Conservation (phyloP, 305 asterid species). For the Petunia hybrid region DNA sequence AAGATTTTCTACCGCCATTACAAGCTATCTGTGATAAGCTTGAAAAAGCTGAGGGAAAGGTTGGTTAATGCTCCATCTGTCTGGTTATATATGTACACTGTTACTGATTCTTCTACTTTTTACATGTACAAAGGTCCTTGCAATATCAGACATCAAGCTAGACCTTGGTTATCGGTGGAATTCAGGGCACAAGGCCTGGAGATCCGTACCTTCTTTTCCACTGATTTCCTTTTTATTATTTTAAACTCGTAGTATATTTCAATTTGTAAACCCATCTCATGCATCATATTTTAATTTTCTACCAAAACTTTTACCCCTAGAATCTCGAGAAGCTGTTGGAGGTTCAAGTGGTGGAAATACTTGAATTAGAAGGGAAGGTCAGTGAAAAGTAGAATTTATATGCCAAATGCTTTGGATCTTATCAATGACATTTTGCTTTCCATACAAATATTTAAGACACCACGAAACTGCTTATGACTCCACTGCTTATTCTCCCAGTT, state of each 20-base stretch:
- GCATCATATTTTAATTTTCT: constrained; percentile 30
- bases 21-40: constrained; percentile 86
- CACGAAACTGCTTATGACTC: background rate
- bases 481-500: constrained; percentile 23
- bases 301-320: constrained; percentile 54
- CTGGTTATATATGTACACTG: constrained; percentile 35
- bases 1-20: constrained; percentile 79
- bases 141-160: constrained; percentile 79
- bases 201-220: constrained; percentile 56
- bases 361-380: constrained; percentile 78
- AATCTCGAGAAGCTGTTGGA: constrained; percentile 83
- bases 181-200: constrained; percentile 85
- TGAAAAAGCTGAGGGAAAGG: constrained; percentile 89
- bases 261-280: constrained; percentile 6
- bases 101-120: constrained; percentile 35
- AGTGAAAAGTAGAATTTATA: constrained; percentile 18
- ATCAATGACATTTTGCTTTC: background rate
- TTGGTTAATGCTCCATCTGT: constrained; percentile 46
- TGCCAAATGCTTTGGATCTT: constrained; percentile 21
- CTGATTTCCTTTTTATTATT: constrained; percentile 26
- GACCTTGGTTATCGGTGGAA: constrained; percentile 82
- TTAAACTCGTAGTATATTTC: constrained; percentile 6
- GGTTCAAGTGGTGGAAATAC: constrained; percentile 65
- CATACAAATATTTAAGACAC: constrained; percentile 13
- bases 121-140: constrained; percentile 71